Conservation (phyloP, 306 rosid genomes). For the Sicyos baderoa region DNA sequence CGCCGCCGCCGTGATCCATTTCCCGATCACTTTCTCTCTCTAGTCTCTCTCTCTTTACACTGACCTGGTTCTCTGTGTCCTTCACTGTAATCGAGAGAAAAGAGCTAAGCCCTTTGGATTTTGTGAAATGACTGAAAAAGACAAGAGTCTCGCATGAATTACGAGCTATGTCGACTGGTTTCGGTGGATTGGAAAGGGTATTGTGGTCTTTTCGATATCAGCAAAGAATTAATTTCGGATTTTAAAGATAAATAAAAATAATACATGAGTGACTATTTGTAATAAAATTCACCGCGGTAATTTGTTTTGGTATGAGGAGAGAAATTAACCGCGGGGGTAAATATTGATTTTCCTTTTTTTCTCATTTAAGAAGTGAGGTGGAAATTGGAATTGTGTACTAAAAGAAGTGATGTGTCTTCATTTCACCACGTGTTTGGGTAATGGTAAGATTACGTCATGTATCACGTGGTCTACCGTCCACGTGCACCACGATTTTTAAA, state of each 20-base stretch:
- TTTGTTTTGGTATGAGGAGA: background rate
- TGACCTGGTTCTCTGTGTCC: slow-evolving; percentile 12
- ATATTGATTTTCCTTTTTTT: background rate
- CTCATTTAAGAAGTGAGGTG: background rate
- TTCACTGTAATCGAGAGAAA: slow-evolving; percentile 14
- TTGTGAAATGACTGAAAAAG: background rate
- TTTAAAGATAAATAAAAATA: background rate
- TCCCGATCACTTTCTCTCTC: background rate
- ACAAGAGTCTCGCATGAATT: background rate
- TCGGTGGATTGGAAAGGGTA: slow-evolving; percentile 5
- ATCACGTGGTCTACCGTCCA: background rate
- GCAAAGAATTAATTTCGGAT: too few species aligned
- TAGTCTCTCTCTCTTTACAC: background rate
- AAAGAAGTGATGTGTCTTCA: too few species aligned
- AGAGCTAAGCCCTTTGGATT: background rate
- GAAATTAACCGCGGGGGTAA: background rate
- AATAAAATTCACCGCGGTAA: background rate
- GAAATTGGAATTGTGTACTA: too few species aligned
- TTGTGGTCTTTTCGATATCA: background rate
- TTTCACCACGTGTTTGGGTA: background rate
- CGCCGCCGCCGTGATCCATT: slow-evolving; percentile 14
- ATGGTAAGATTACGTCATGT: slow-evolving; percentile 1
- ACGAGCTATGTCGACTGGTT: background rate
- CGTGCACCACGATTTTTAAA: slow-evolving; percentile 1
- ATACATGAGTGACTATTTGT: background rate